Percentiles rank a stretch among this genome's conserved stretches.
Conservation (phyloP, 768 basidiomycete species). For the Tricholoma hemisulphureum region DNA sequence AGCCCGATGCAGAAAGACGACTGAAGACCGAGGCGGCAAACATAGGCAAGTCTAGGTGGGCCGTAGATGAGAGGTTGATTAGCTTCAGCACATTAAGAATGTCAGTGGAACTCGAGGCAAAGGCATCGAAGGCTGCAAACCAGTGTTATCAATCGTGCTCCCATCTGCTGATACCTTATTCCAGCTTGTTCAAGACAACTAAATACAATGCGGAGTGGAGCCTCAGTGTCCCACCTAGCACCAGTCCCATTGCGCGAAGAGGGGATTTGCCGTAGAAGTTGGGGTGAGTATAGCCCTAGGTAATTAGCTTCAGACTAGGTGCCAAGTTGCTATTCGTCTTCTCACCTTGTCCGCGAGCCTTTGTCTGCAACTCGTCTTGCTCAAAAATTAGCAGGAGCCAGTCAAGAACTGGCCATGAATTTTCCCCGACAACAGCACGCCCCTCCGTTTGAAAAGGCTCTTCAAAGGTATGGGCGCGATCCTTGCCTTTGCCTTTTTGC, state of each 20-base stretch:
- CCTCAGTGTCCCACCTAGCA: conserved; percentile 55
- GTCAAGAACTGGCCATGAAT: conserved; percentile 71
- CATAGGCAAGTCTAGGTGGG: conserved; percentile 36
- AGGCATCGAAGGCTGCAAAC: conserved; percentile 23
- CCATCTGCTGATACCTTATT: conserved; percentile 28
- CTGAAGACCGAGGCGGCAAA: conserved; percentile 37
- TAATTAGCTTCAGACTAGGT: not conserved
- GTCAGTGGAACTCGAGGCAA: conserved; percentile 1
- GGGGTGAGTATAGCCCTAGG: conserved; percentile 40
- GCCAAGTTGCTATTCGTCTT: not conserved
- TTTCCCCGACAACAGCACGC: conserved; percentile 46
- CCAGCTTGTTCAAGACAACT: conserved; percentile 34
- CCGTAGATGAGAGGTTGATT: conserved; percentile 35
- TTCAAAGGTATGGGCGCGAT: conserved; percentile 26
- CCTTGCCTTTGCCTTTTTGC: conserved; percentile 36
- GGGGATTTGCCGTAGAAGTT: conserved; percentile 61
- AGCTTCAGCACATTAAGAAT: conserved; percentile 26
- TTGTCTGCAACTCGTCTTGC: conserved; percentile 50
- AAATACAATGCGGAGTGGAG: conserved; percentile 48
- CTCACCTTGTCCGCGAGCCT: conserved; percentile 39
- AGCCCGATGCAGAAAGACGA: conserved; percentile 27
- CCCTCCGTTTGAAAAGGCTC: conserved; percentile 15
- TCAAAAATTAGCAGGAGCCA: conserved; percentile 71
- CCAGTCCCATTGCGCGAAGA: conserved; percentile 45
- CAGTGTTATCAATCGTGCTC: conserved; percentile 32